Evolutionary conservation across 2,329 filamentous ascomycete genomes (phyloP), one percentile per base, ranked within the genome.

Genomic region (Aureobasidium subglaciale): DNA sequence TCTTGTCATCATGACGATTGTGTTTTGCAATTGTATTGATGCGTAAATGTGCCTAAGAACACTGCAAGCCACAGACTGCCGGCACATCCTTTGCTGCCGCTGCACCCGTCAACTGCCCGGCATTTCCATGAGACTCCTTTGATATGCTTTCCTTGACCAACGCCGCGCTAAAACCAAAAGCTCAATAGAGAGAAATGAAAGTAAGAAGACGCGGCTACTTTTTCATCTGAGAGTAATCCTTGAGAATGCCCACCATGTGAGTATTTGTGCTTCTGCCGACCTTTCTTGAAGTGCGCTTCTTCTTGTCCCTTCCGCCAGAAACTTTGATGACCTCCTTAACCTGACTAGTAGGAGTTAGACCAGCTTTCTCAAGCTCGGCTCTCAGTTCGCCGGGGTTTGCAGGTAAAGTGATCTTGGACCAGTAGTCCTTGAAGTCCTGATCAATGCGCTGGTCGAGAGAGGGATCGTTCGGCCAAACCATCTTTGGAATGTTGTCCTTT

Each of bases 401-500:
- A 0, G 93, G 93, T 22, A 97, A 75, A 63, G 84, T 82, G 52
- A 89, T 86, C 66, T 86, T 86, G 60, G 86, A 80, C 90, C 91
- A 99, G 73, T 92, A 87, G 58, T 77, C 75, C 68, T 85, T 80
- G 70, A 97, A 96, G 69, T 96, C 90, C 8, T 81, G 74, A 66
- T 96, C 90, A 63, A 97, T 85, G 32, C 75, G 69, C 67, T 90
- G 81, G 11, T 25, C 50, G 58, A 54, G 59, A 37, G 43, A 62
- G 55, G 90, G 82, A 64, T 96, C 89, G 70, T 99, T 89, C 52
- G 85, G 80, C 90, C 91, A 97, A 53, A 99, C 85, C 75, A 87
- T 88, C 64, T 86, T 84, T 1, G 92, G 85, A 63, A 88, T 82
- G 66, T 88, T 86, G 69, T 97, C 92, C 75, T 97, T 97, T 73